These are phyloP conservation scores for Phaeosphaeriaceae sp. DNA, from an alignment of 2,329 filamentous ascomycete species.

Conservation along the genomic window DNA sequence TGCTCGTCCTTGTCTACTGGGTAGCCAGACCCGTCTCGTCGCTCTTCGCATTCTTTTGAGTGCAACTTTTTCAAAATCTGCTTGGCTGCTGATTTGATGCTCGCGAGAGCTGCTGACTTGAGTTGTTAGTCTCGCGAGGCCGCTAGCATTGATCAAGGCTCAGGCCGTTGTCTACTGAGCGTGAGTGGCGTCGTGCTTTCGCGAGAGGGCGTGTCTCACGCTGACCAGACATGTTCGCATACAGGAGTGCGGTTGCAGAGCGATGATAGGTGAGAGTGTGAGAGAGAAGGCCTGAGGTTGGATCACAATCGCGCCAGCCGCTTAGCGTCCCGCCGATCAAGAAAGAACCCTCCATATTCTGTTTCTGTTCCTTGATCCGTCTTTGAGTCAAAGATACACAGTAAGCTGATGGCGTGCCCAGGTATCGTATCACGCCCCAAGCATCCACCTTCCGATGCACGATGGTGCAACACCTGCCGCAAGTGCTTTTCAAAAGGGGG, in stretches of 20 bases:
- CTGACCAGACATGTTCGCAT: neutral
- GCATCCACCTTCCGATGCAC: neutral
- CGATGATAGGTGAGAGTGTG: neutral
- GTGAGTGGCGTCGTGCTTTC: neutral
- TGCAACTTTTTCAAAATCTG: neutral
- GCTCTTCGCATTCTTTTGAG: neutral
- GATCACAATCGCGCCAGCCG: neutral
- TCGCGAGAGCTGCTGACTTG: neutral
- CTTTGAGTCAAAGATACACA: neutral
- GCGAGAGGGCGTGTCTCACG: neutral
- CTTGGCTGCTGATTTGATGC: neutral
- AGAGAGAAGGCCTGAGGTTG: neutral
- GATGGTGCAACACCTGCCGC: neutral
- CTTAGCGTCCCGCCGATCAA: constrained; percentile 1
- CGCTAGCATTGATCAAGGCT: neutral
- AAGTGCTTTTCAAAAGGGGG: neutral
- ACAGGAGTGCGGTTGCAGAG: neutral
- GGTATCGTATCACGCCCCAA: neutral
- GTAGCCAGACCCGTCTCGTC: neutral
- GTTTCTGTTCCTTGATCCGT: neutral
- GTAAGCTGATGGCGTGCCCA: neutral
- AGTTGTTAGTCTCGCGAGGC: neutral
- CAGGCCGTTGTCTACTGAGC: neutral
- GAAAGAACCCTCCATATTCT: neutral
- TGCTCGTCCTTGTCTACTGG: neutral